phyloP scores from a whole-genome alignment of 176 grass and related monocot genomes.

The Oryza nivara region DNA sequence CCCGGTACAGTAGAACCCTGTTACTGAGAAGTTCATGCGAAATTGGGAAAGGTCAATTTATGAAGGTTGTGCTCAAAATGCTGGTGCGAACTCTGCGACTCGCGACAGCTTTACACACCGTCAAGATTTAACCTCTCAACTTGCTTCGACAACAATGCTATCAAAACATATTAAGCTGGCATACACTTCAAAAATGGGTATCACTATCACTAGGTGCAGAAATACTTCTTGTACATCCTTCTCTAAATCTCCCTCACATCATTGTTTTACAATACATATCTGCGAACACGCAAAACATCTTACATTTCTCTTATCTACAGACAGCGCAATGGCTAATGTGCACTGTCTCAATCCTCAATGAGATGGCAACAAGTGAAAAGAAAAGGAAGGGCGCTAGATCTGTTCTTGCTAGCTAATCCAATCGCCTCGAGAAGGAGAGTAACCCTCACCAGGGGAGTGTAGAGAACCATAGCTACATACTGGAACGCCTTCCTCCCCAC shows the following conservation, averaged over 20 bases:
- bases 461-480: slow-evolving; percentile 71
- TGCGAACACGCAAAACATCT: neutral
- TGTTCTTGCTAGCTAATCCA: neutral
- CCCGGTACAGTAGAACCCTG: neutral
- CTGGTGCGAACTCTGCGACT: neutral
- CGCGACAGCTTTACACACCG: neutral
- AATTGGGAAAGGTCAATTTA: neutral
- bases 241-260: neutral
- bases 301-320: slow-evolving; percentile 18
- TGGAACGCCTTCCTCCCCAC: slow-evolving; percentile 67
- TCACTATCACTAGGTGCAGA: neutral
- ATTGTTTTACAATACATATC: neutral
- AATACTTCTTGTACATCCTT: neutral
- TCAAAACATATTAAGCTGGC: neutral
- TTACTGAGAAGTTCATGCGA: too few relatives aligned
- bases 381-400: slow-evolving; percentile 30
- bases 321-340: neutral
- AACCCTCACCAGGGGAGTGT: slow-evolving; percentile 82
- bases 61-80: neutral
- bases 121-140: neutral
- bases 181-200: neutral
- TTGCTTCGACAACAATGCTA: neutral
- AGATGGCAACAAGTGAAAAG: neutral
- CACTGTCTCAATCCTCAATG: neutral
- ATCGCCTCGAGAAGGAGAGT: neutral